Percentiles rank a stretch among this genome's conserved stretches.
Evolutionary conservation across 2,329 filamentous ascomycete genomes (phyloP).

Genomic region (Lachnellula cervina): DNA sequence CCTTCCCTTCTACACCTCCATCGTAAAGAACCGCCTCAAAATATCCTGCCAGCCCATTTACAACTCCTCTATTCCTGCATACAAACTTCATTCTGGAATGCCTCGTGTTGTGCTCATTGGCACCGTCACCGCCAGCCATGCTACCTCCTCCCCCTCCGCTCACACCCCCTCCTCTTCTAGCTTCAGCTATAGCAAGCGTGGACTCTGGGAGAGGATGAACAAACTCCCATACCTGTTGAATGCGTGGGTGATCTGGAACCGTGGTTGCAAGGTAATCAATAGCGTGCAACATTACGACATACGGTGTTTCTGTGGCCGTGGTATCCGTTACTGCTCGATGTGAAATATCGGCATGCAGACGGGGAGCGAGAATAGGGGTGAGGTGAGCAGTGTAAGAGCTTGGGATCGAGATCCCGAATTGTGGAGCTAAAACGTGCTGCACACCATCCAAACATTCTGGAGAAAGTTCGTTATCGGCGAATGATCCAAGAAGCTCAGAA

Average conservation of each 20-base stretch:
- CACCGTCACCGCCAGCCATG: constrained; percentile 69
- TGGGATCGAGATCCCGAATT: constrained; percentile 88
- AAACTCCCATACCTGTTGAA: constrained; percentile 78
- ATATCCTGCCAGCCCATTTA: constrained; percentile 88
- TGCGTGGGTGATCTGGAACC: constrained; percentile 53
- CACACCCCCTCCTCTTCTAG: constrained; percentile 58
- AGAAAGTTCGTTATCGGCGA: constrained; percentile 94
- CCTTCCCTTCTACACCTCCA: constrained; percentile 45
- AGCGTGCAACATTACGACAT: constrained; percentile 88
- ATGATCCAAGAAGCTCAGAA: constrained; percentile 90
- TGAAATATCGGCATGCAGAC: constrained; percentile 75
- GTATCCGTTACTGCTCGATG: constrained; percentile 56
- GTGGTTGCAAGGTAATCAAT: constrained; percentile 76
- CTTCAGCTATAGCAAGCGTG: constrained; percentile 50
- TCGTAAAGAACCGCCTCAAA: constrained; percentile 94
- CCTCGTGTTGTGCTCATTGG: constrained; percentile 89
- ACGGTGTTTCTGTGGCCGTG: constrained; percentile 81
- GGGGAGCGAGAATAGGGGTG: constrained; percentile 85
- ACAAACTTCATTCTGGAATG: constrained; percentile 74
- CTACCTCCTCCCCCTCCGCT: constrained; percentile 65
- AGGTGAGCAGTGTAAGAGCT: constrained; percentile 89
- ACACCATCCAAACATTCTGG: constrained; percentile 96
- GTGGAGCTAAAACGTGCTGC: constrained; percentile 74
- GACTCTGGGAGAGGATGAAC: constrained; percentile 63
- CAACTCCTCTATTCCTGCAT: constrained; percentile 71